Conservation (phyloP, 495 filamentous ascomycete species). For the Penicillium arizonense region DNA sequence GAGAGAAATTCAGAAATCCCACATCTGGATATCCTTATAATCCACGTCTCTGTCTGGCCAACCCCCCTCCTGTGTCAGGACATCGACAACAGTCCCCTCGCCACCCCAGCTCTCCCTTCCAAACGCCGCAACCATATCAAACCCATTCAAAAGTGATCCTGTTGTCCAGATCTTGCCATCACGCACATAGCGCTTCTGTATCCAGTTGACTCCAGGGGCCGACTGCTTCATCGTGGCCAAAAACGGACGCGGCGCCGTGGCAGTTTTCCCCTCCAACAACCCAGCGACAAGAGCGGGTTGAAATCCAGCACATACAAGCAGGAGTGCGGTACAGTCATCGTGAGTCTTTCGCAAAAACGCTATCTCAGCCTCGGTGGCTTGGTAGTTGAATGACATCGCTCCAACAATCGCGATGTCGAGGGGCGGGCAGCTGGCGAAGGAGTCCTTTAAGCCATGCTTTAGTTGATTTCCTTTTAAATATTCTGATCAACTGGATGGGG, state of each 20-base stretch:
- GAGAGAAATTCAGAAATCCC: too few relatives aligned
- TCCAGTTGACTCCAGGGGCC: conserved; percentile 20
- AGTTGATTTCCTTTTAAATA: too few relatives aligned
- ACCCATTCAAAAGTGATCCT: conserved; percentile 29
- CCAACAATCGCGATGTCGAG: neutral
- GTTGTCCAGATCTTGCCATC: conserved; percentile 32
- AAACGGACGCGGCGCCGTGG: neutral
- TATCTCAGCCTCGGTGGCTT: neutral
- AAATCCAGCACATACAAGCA: neutral
- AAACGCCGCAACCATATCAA: conserved; percentile 25
- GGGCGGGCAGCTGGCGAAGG: neutral
- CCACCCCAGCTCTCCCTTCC: neutral
- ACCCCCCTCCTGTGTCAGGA: neutral
- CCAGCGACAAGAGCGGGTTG: neutral
- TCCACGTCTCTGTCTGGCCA: neutral
- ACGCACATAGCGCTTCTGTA: conserved; percentile 25
- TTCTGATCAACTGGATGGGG: too few relatives aligned
- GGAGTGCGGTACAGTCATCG: neutral
- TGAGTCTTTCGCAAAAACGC: neutral
- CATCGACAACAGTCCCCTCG: neutral
- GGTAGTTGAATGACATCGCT: neutral
- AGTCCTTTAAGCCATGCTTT: neutral
- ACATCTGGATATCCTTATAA: too few relatives aligned
- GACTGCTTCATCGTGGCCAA: neutral
- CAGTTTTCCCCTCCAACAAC: neutral